These are phyloP conservation scores for Pseudohyphozyma bogoriensis DNA, from an alignment of 768 basidiomycete genomes.

Conservation along the genomic window DNA sequence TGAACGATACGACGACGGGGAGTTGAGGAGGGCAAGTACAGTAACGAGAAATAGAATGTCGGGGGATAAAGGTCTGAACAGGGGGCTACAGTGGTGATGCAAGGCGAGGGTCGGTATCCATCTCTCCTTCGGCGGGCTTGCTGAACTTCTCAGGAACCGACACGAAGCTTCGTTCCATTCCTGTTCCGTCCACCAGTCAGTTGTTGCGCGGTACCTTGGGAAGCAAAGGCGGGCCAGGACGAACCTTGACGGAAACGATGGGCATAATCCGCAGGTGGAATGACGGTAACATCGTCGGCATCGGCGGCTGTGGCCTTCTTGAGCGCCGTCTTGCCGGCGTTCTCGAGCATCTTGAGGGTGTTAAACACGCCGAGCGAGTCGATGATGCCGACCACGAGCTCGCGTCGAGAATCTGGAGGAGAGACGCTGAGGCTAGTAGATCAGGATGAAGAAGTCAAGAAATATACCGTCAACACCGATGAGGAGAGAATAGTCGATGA, in stretches of 20 bases:
- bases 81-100: conserved; percentile 5
- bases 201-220: background rate
- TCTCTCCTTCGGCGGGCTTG: background rate
- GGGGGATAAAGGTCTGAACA: background rate
- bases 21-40: too few species aligned
- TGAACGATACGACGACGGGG: too few species aligned
- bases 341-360: conserved; percentile 14
- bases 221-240: background rate
- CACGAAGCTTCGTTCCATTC: conserved; percentile 16
- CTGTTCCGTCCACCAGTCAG: background rate
- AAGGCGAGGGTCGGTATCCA: conserved; percentile 11
- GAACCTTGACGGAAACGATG: conserved; percentile 7
- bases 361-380: conserved; percentile 20
- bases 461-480: conserved; percentile 62
- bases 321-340: conserved; percentile 13
- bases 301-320: conserved; percentile 5
- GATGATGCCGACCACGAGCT: conserved; percentile 22
- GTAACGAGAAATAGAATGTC: too few species aligned
- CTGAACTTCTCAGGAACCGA: conserved; percentile 16
- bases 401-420: background rate
- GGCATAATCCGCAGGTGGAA: conserved; percentile 17
- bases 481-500: conserved; percentile 92
- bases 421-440: too few species aligned
- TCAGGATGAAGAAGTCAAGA: background rate
- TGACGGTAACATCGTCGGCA: conserved; percentile 9